Percentiles rank a stretch among this genome's conserved stretches.
These are phyloP conservation scores for Fusarium newnesense DNA, from an alignment of 2,329 filamentous ascomycete genomes.

Conservation along the genomic window DNA sequence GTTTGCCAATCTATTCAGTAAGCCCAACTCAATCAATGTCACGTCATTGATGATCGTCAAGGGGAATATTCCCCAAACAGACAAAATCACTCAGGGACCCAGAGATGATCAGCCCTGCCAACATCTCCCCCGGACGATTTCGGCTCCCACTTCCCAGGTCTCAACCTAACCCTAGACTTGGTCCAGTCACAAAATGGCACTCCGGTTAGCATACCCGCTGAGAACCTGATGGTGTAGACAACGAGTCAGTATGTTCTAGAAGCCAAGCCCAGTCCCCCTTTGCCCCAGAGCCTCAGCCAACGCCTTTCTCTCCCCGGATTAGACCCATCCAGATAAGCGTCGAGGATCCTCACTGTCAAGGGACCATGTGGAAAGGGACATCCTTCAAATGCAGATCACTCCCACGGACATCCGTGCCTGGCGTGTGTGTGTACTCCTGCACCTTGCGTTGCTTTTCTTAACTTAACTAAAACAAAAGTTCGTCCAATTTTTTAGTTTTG, in stretches of 20 bases:
- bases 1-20: neutral
- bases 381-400: constrained; percentile 35
- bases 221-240: neutral
- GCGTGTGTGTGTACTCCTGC: neutral
- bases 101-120: constrained; percentile 1
- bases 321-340: neutral
- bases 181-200: neutral
- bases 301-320: constrained; percentile 4
- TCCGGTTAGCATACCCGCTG: neutral
- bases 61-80: neutral
- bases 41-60: neutral
- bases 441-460: constrained; percentile 3
- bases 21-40: neutral
- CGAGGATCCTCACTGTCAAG: neutral
- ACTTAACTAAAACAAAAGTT: constrained; percentile 1
- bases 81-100: neutral
- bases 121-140: neutral
- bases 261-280: neutral
- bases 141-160: no score
- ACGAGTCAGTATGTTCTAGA: constrained; percentile 24
- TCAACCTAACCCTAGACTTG: neutral
- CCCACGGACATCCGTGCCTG: neutral
- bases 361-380: neutral
- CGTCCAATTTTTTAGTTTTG: neutral
- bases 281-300: constrained; percentile 20